A percentile compares a stretch with the other conserved stretches of the same genome.
Evolutionary conservation across 768 basidiomycete genomes (phyloP).

Genomic region (Pulveroboletus frians): DNA sequence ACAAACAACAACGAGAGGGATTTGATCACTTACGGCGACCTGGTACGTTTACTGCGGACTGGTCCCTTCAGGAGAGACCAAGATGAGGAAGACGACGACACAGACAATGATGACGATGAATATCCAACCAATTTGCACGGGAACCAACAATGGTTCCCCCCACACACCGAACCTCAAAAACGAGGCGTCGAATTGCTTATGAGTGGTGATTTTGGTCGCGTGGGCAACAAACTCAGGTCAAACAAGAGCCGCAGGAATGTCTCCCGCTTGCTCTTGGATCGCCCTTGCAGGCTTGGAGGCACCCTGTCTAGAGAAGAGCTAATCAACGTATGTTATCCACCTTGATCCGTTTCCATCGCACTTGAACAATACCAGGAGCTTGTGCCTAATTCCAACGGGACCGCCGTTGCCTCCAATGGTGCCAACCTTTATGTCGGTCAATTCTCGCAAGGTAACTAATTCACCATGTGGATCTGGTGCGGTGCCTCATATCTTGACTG

Average conservation of each 20-base stretch:
- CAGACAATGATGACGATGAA: constrained; percentile 33
- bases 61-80: constrained; percentile 24
- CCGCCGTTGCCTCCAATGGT: constrained; percentile 67
- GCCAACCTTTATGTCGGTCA: constrained; percentile 83
- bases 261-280: constrained; percentile 43
- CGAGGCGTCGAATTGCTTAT: constrained; percentile 61
- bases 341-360: background rate
- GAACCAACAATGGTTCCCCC: constrained; percentile 32
- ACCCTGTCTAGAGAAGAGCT: constrained; percentile 47
- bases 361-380: constrained; percentile 44
- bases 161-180: constrained; percentile 54
- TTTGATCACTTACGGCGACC: constrained; percentile 22
- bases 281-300: constrained; percentile 33
- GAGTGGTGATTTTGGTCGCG: constrained; percentile 76
- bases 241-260: constrained; percentile 43
- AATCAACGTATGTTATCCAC: constrained; percentile 41
- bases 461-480: background rate
- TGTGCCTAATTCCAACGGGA: constrained; percentile 76
- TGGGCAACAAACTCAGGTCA: constrained; percentile 45
- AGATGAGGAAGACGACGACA: constrained; percentile 40
- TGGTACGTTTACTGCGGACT: constrained; percentile 20
- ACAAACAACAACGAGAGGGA: constrained; percentile 1
- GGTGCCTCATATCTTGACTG: constrained; percentile 2
- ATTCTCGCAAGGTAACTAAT: constrained; percentile 59
- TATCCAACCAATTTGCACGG: constrained; percentile 21